Base-by-base conservation (phyloP, 805 yeast genomes). In the Pichia membranifaciens region DNA sequence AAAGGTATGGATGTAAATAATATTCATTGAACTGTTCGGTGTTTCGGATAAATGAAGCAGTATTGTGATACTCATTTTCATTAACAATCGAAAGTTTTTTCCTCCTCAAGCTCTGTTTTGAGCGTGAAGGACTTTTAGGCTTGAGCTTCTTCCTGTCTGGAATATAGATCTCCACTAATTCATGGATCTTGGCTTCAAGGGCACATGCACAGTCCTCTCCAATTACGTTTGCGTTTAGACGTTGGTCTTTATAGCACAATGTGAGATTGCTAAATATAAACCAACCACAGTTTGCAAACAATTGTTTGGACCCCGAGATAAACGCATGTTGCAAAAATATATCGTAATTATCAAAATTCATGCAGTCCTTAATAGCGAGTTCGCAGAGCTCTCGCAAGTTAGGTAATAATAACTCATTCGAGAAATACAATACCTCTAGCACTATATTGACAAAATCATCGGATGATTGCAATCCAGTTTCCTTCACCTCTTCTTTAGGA, bases 221-320 rank as follows among this genome's bases (percentile, higher is more conserved):
- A 2, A 51, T 17, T 6, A 31, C n/a, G 23, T 21, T 47, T 3
- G 38, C 23, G 22, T 38, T 39, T 3, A 70, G 69, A 1, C 65
- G 64, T 20, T 32, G 22, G 38, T 80, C 82, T 45, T 79, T 74
- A 31, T 88, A 65, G 15, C 86, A 56, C 3, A 78, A 58, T 28
- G 81, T 88, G 47, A 85, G 65, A 59, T 87, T 87, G 52, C 76
- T 72, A 53, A 76, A 79, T 12, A 87, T 69, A 54, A 76, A 84
- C 82, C 87, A 81, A 22, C 82, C 66, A 58, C 95, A 78, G 45
- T 78, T 75, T 43, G 72, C 70, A 50, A 79, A 70, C 33, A 89
- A 61, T 53, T 81, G 76, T 12, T 64, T 60, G 6, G 88, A 84
- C 18, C 73, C 62, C 41, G 73, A 65, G 17, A 65, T 55, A 40